phyloP scores from a whole-genome alignment of 2,329 filamentous ascomycete species.

The Chalara sp. region DNA sequence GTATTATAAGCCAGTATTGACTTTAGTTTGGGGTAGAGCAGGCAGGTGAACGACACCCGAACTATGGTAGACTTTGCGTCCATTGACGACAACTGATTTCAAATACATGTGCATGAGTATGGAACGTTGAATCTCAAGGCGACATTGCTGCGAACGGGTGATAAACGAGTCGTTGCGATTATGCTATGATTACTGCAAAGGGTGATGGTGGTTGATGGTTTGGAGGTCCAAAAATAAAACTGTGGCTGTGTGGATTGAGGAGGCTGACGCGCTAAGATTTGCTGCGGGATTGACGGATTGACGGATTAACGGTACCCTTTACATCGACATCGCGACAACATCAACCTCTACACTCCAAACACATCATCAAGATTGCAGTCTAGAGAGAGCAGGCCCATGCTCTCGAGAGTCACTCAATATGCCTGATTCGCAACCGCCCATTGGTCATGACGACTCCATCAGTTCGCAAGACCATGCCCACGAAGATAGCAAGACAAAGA shows the following conservation, averaged over 20 bases:
- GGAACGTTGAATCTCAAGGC: no score
- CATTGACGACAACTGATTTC: no score
- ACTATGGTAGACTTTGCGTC: no score
- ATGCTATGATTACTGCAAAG: no score
- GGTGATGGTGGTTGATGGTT: no score
- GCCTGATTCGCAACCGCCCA: constrained; percentile 20
- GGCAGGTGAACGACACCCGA: no score
- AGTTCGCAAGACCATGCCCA: constrained; percentile 45
- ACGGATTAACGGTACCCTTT: constrained; percentile 12
- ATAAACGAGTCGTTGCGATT: no score
- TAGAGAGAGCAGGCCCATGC: constrained; percentile 20
- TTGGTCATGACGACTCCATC: constrained; percentile 40
- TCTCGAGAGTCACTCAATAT: constrained; percentile 19
- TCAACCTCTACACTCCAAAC: constrained; percentile 6
- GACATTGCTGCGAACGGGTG: no score
- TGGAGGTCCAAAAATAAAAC: background rate
- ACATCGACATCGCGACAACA: constrained; percentile 4
- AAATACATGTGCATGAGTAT: no score
- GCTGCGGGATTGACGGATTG: background rate
- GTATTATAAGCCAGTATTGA: no score
- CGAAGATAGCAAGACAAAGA: constrained; percentile 60
- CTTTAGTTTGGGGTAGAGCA: no score
- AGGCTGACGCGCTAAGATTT: background rate
- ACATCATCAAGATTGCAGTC: constrained; percentile 1
- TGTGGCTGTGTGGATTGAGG: constrained; percentile 2